Evolutionary conservation across 208 protist species (phyloP), one percentile per base, ranked within the genome.

Genomic region (Leishmania braziliensis): DNA sequence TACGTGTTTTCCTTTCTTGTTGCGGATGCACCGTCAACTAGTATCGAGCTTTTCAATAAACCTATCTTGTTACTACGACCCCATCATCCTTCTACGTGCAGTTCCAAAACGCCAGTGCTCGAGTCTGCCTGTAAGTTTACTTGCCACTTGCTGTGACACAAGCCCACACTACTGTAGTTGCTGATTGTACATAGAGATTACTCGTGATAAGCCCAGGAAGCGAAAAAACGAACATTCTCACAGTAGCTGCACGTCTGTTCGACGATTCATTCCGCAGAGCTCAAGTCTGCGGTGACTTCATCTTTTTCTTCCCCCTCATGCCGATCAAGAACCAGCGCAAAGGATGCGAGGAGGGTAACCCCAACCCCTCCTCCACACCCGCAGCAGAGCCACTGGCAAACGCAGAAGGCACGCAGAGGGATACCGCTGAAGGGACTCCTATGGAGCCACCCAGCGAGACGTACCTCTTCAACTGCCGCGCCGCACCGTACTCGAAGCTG

Each of bases 381-480:
- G n/a, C 26, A 53, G 6, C 1, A 16, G 16, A 14, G 51, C 2
- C 26, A 48, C 18, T 12, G 46, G 8, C n/a, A 26, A 56, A 56
- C 12, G 48, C 9, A 3, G 2, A 33, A 9, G 33, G 0, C 18
- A 46, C 65, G 12, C 14, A 43, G 29, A 16, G 20, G 46, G n/a
- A 14, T 33, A 8, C 81, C 20, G 73, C n/a, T 6, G n/a, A 69
- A 1, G 60, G 74, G 16, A n/a, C 33, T 29, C 16, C 76, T 36
- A 0, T 53, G 23, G 1, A 26, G 4, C 62, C 33, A 3, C 12
- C 68, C 5, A 75, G 56, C 46, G 81, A 79, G 75, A 84, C 81
- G 46, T 84, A 84, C 51, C 18, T 84, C 48, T 62, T 84, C 56
- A 77, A 80, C 51, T 80, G 18, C 58, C 77, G 77, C 36, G n/a